Evolutionary conservation across 2,329 filamentous ascomycete species (phyloP), one percentile per base, ranked within the genome.

Genomic region (Sarocladiaceae sp.): DNA sequence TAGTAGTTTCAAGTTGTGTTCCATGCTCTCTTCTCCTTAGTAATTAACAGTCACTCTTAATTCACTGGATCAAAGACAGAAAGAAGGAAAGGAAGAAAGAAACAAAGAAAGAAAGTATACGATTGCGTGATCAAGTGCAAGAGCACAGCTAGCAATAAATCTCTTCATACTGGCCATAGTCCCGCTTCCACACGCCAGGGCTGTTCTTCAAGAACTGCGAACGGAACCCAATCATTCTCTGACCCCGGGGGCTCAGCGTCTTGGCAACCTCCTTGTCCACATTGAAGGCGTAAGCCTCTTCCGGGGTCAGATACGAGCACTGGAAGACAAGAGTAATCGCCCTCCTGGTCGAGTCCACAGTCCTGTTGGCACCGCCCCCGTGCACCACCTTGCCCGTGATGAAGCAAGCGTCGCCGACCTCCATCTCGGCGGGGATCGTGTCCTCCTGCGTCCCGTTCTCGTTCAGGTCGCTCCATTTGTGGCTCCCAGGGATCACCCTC

Each of bases 311-410:
- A 26, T 46, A 49, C 1, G 43, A 47, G 40, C 45, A 43, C 16
- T 46, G 44, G 27, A 48, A 46, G 15, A 46, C 43, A 11, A 48
- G 29, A 16, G 46, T 39, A 6, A 50, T 29, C 6, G 33, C 44
- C 33, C 47, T 43, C 23, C 47, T 46, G 13, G 21, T 37, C 3
- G 18, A 20, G 32, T 47, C 44, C 13, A 33, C 23, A 6, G 58
- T 61, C 26, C n/a, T 45, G 47, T 61, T 61, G 9, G 48, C 54
- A n/a, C 58, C 59, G 7, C 54, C 55, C 6, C 58, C 57, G 42
- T 62, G 58, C 15, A 61, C 54, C 4, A 60, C 55, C 53, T 61
- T 62, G 24, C 59, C 57, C 20, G 47, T 52, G 31, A 62, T 57
- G 45, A 60, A 55, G 29, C 52, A 53, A 9, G 54, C 54, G 44